Evolutionary conservation across 257 asterid species (phyloP).

Genomic region (Leptodermis oblonga): DNA sequence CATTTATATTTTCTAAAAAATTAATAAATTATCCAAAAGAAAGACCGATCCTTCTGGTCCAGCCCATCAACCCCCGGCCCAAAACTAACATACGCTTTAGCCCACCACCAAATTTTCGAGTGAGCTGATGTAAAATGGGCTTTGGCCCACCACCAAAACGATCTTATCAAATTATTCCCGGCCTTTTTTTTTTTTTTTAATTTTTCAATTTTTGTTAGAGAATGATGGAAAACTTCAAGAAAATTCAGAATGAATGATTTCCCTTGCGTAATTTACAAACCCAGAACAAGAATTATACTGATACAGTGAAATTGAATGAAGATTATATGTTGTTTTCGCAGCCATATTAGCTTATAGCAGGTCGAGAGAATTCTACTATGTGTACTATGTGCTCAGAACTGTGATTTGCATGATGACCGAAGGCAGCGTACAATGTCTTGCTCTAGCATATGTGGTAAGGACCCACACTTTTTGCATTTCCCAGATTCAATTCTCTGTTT

Average conservation of each 20-base stretch:
- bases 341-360: constrained; percentile 72
- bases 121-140: not conserved
- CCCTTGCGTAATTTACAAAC: not conserved
- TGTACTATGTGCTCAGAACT: constrained; percentile 59
- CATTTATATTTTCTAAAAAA: not conserved
- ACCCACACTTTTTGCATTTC: not conserved
- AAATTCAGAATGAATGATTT: not conserved
- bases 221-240: not conserved
- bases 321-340: constrained; percentile 18
- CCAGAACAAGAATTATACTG: not conserved
- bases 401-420: constrained; percentile 65
- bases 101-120: no score
- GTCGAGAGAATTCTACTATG: constrained; percentile 55
- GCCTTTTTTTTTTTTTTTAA: not conserved
- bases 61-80: no score
- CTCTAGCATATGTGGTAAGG: constrained; percentile 85
- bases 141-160: not conserved
- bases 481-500: not conserved
- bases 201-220: not conserved
- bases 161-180: not conserved
- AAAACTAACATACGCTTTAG: no score
- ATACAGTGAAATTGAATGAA: not conserved
- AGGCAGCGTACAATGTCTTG: constrained; percentile 78
- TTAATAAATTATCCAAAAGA: no score
- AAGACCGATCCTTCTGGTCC: no score